A percentile compares a stretch with the other conserved stretches of the same genome.
These are phyloP conservation scores for Recurvomyces mirabilis DNA, from an alignment of 495 filamentous ascomycete species.

Conservation along the genomic window DNA sequence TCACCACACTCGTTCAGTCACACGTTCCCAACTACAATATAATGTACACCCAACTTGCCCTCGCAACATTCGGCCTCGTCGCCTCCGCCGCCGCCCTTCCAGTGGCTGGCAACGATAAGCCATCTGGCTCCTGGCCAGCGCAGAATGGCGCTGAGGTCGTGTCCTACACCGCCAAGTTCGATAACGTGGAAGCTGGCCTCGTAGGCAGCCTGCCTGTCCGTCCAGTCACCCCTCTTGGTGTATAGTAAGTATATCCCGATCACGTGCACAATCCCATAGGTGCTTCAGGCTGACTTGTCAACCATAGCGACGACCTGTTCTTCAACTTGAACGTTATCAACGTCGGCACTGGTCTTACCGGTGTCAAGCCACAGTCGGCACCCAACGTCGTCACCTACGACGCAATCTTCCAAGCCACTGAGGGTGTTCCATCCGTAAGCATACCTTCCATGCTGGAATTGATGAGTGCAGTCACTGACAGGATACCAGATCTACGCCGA, in stretches of 20 bases:
- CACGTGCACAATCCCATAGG: no score
- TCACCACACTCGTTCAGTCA: no score
- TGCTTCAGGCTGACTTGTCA: no score
- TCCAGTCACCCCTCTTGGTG: neutral
- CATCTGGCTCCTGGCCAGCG: neutral
- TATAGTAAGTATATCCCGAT: no score
- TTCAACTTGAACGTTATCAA: slow-evolving; percentile 3
- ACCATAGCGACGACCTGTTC: neutral
- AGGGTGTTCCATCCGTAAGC: neutral
- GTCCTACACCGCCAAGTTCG: slow-evolving; percentile 2
- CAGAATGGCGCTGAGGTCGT: neutral
- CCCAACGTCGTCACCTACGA: slow-evolving; percentile 1
- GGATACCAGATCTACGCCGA: neutral
- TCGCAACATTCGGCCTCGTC: neutral
- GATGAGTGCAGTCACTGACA: neutral
- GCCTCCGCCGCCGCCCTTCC: neutral
- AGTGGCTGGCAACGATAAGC: neutral
- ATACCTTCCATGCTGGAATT: neutral
- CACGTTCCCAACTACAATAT: neutral
- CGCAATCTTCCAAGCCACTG: neutral
- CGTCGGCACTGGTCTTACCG: neutral
- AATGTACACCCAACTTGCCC: neutral
- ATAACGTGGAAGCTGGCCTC: slow-evolving; percentile 1
- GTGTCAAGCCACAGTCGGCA: neutral
- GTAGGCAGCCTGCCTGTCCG: neutral